Evolutionary conservation across 129 eudicot species (phyloP).

Genomic region (Chrysanthemum makinoi): DNA sequence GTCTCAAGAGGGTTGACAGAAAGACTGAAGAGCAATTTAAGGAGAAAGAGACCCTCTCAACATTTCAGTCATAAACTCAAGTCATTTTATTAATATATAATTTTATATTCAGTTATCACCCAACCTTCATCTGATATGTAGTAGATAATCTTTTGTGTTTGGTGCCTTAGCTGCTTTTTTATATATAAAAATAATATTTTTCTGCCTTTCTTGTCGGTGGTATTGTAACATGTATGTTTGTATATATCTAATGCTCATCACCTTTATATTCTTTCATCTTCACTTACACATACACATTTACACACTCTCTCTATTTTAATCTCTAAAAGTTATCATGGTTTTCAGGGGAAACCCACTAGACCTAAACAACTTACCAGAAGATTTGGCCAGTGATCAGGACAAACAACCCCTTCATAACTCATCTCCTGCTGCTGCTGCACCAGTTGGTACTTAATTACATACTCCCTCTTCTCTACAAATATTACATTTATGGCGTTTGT

Average conservation of each 20-base stretch:
- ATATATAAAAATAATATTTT: conserved; percentile 17
- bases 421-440: conserved; percentile 52
- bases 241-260: conserved; percentile 5
- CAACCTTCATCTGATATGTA: not conserved
- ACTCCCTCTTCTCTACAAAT: too few species aligned
- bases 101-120: not conserved
- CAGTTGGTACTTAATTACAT: not conserved
- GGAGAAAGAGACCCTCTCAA: not conserved
- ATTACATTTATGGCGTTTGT: too few species aligned
- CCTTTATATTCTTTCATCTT: conserved; percentile 27
- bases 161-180: conserved; percentile 25
- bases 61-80: conserved; percentile 44
- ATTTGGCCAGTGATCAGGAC: conserved; percentile 51
- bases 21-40: conserved; percentile 50
- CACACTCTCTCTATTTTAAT: not conserved
- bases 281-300: not conserved
- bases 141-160: not conserved
- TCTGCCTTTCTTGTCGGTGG: conserved; percentile 51
- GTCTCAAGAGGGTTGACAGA: conserved; percentile 46
- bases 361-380: conserved; percentile 89
- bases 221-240: conserved; percentile 25
- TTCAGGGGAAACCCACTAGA: conserved; percentile 93
- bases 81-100: not conserved
- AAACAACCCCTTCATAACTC: conserved; percentile 56
- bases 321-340: not conserved